A percentile compares a stretch with the other conserved stretches of the same genome.
phyloP scores from a whole-genome alignment of 2,329 filamentous ascomycete species.

The Colletotrichum sp. region DNA sequence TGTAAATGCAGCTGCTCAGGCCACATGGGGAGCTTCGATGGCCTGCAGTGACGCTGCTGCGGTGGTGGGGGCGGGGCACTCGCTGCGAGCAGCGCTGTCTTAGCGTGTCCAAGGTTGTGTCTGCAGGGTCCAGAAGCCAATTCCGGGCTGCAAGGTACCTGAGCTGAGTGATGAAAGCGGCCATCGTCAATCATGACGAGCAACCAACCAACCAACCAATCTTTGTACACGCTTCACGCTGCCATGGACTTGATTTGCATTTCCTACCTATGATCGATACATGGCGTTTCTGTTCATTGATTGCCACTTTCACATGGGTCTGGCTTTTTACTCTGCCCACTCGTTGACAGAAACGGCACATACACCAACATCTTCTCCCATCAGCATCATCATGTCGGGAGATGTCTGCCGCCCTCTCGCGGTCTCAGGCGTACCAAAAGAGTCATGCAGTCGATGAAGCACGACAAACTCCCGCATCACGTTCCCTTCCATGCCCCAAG shows the following conservation, averaged over 20 bases:
- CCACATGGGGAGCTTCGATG: slow-evolving; percentile 19
- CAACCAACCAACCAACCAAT: neutral
- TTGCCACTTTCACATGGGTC: neutral
- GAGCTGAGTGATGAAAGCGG: neutral
- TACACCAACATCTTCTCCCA: neutral
- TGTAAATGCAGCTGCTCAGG: slow-evolving; percentile 6
- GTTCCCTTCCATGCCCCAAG: neutral
- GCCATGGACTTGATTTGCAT: neutral
- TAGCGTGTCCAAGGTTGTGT: neutral
- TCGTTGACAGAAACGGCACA: neutral
- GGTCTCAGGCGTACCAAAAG: neutral
- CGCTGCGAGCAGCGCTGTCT: neutral
- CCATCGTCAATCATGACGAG: neutral
- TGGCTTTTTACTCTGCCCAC: neutral
- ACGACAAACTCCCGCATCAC: neutral
- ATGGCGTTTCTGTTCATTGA: neutral
- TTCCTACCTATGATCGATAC: neutral
- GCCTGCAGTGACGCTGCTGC: neutral
- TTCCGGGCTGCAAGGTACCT: neutral
- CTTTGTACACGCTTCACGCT: neutral
- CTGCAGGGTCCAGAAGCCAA: slow-evolving; percentile 16
- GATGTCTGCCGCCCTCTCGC: neutral
- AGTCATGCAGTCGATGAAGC: neutral
- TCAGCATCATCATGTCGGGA: neutral
- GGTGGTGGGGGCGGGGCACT: neutral